Evolutionary conservation across 257 asterid genomes (phyloP), one percentile per base, ranked within the genome.

Genomic region (Asclepias syriaca): DNA sequence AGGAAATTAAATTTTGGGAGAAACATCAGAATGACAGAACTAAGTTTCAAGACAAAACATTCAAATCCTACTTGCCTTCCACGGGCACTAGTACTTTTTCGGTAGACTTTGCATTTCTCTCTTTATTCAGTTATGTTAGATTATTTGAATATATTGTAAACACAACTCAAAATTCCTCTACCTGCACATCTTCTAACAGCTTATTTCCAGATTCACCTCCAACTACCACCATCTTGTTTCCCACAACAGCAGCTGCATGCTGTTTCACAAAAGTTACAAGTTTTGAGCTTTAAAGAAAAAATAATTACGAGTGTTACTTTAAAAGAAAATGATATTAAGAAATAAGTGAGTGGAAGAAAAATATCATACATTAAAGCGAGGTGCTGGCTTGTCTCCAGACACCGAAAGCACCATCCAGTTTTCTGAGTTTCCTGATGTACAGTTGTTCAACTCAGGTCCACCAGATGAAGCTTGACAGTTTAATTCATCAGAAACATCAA

Each of bases 181-280:
- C 99, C 98, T 88, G 96, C 66, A 95, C 97, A 81, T 95, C 99
- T 54, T 92, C 98, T 77, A 95, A 84, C 87, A 95, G 71, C 58
- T 90, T 91, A 79, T 78, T 83, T 34, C 88, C 84, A 70, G 96
- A 90, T 84, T 95, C 99, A 74, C 98, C 99, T 45, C 99, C 99
- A 74, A 95, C 97, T n/a, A 95, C 88, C 77, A 95, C 96, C 98
- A 92, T 90, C 86, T 90, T 90, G 86, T 90, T 90, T 78, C 98
- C 99, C 65, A 90, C 83, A 46, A 95, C 98, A 4, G 98, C 94
- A n/a, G 99, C 99, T 4, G 91, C 96, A 83, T 95, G 99, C 99
- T 95, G 79, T 78, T 78, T 77, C 75, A 82, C 56, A 71, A 77
- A 32, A 73, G 18, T 76, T 77, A 53, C 70, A 54, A 67, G 70